Conservation (phyloP, 257 asterid genomes). For the Solanum pinnatisectum region DNA sequence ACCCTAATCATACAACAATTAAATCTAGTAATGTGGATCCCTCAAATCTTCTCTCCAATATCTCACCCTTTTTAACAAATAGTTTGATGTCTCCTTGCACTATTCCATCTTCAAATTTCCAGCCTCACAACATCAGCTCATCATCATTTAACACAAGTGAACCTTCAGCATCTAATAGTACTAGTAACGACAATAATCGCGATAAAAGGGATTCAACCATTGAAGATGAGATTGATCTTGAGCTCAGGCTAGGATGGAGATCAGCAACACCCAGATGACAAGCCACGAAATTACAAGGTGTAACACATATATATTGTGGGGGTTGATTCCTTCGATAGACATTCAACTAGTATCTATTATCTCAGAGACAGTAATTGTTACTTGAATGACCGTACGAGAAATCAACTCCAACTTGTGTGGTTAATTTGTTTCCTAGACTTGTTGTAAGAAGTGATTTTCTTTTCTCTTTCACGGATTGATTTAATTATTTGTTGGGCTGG, state of each 20-base stretch:
- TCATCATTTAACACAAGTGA: slow-evolving; percentile 24
- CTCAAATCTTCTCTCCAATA: slow-evolving; percentile 1
- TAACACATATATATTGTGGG: not conserved
- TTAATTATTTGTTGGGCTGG: not conserved
- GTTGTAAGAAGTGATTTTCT: not conserved
- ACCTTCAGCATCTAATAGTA: slow-evolving; percentile 16
- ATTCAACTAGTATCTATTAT: not conserved
- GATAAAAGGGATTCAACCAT: not conserved
- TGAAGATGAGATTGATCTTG: slow-evolving; percentile 47
- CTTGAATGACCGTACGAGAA: not conserved
- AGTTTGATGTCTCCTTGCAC: not conserved
- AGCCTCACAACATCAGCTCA: slow-evolving; percentile 13
- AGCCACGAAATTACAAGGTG: not conserved
- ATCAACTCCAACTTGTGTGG: not conserved
- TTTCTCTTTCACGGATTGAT: not conserved
- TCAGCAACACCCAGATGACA: slow-evolving; percentile 1
- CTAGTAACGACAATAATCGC: slow-evolving; percentile 3
- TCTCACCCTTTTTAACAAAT: slow-evolving; percentile 2
- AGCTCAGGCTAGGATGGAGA: slow-evolving; percentile 51
- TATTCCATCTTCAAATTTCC: too few species aligned
- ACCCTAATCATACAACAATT: slow-evolving; percentile 27
- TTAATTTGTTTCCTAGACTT: not conserved
- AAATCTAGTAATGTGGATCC: slow-evolving; percentile 11
- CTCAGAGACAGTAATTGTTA: not conserved
- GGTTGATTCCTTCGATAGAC: not conserved